phyloP scores from a whole-genome alignment of 2,329 filamentous ascomycete species.

The Laburnicola sp. region DNA sequence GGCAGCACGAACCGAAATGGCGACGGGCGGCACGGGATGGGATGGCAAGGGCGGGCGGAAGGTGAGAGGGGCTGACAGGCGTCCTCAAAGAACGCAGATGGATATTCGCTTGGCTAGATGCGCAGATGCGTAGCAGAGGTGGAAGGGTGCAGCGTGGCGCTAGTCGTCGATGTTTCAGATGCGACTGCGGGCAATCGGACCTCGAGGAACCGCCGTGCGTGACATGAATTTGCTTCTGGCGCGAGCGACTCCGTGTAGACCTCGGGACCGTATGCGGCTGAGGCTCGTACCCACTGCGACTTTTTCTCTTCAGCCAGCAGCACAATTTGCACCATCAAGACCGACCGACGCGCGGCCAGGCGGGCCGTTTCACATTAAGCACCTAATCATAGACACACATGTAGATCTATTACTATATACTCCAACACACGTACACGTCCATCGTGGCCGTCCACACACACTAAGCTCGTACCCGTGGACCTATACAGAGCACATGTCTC shows the following conservation, averaged over 20 bases:
- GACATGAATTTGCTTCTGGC: background rate
- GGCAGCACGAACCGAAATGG: slow-evolving; percentile 29
- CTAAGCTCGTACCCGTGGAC: too few relatives aligned
- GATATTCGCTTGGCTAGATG: background rate
- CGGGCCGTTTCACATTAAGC: background rate
- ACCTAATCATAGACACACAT: background rate
- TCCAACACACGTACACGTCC: too few relatives aligned
- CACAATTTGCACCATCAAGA: too few relatives aligned
- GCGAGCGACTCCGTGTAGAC: background rate
- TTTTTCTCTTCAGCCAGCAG: too few relatives aligned
- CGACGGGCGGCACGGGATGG: slow-evolving; percentile 11
- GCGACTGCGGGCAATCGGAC: background rate
- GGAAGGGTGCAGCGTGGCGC: slow-evolving; percentile 11
- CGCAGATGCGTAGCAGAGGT: slow-evolving; percentile 1
- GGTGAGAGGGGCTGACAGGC: slow-evolving; percentile 20
- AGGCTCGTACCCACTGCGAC: too few relatives aligned
- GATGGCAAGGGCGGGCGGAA: slow-evolving; percentile 25
- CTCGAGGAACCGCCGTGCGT: background rate
- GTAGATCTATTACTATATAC: background rate
- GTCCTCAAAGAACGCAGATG: slow-evolving; percentile 6
- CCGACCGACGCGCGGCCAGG: slow-evolving; percentile 1
- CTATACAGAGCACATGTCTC: too few relatives aligned
- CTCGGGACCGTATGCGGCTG: too few relatives aligned
- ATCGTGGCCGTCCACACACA: too few relatives aligned
- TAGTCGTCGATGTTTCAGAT: slow-evolving; percentile 34